Evolutionary conservation across 108 stramenopile species (phyloP).

Genomic region (Skeletonema grethae): DNA sequence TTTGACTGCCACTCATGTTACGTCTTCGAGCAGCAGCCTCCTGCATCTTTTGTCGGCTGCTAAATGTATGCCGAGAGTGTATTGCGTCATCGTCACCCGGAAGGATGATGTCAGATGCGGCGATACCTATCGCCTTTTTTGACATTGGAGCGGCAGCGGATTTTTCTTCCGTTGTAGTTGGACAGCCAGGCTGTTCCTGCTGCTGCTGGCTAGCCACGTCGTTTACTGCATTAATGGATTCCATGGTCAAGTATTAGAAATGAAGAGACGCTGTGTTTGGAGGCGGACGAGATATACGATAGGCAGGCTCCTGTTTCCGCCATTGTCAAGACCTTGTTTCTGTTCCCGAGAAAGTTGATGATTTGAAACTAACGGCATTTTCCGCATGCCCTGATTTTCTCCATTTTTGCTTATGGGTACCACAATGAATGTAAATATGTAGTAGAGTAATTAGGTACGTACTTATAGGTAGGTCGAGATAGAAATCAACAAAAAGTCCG

Average conservation of each 20-base stretch:
- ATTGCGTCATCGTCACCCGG: not conserved
- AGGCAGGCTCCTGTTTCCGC: too few relatives aligned
- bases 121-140: not conserved
- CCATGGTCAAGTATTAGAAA: not conserved
- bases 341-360: not conserved
- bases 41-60: not conserved
- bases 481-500: too few relatives aligned
- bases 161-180: not conserved
- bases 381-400: too few relatives aligned
- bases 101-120: not conserved
- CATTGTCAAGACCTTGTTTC: not conserved
- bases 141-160: not conserved
- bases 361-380: not conserved
- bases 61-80: slow-evolving; percentile 6
- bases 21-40: not conserved
- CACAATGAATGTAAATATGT: too few relatives aligned
- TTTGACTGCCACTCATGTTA: not conserved
- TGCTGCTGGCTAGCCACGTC: not conserved
- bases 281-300: too few relatives aligned
- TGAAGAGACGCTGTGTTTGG: not conserved
- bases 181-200: not conserved
- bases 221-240: not conserved
- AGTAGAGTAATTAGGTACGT: too few relatives aligned
- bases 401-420: too few relatives aligned
- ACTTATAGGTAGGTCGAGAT: too few relatives aligned